These are phyloP conservation scores for Termitomyces sp. DNA, from an alignment of 768 basidiomycete genomes.

Conservation along the genomic window DNA sequence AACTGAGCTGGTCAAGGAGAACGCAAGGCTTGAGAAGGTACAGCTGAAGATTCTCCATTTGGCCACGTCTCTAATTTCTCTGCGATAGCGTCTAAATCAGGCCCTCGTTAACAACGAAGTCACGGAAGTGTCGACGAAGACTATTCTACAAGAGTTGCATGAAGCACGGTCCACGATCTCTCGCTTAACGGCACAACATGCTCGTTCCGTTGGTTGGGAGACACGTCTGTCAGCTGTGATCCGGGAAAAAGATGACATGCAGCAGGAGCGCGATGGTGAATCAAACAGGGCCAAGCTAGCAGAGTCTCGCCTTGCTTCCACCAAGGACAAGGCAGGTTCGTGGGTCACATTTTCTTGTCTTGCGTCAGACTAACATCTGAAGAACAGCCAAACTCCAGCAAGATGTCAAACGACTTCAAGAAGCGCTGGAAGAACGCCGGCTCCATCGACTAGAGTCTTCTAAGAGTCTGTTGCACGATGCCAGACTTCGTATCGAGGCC, in stretches of 20 bases:
- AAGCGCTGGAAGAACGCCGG: conserved; percentile 57
- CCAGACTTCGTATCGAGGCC: conserved; percentile 55
- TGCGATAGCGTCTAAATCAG: conserved; percentile 62
- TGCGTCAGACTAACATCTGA: not conserved
- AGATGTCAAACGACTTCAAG: conserved; percentile 60
- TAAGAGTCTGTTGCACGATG: conserved; percentile 61
- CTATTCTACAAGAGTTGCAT: conserved; percentile 66
- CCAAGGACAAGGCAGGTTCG: conserved; percentile 65
- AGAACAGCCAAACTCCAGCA: conserved; percentile 58
- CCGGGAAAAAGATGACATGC: conserved; percentile 78
- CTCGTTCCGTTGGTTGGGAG: conserved; percentile 68
- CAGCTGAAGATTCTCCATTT: not conserved
- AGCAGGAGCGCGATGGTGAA: conserved; percentile 75
- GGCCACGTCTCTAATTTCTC: conserved; percentile 1
- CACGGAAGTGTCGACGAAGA: conserved; percentile 72
- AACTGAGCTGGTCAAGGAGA: conserved; percentile 45
- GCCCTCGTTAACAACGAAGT: conserved; percentile 79
- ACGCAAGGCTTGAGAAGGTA: conserved; percentile 57
- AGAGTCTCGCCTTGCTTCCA: conserved; percentile 56
- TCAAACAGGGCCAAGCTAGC: conserved; percentile 60
- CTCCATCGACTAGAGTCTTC: conserved; percentile 57
- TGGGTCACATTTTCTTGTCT: conserved; percentile 5
- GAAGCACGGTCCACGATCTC: conserved; percentile 64
- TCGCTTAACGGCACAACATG: conserved; percentile 63
- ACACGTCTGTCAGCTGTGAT: conserved; percentile 54